Evolutionary conservation across 257 asterid genomes (phyloP), one percentile per base, ranked within the genome.

Genomic region (Petunia axillaris): DNA sequence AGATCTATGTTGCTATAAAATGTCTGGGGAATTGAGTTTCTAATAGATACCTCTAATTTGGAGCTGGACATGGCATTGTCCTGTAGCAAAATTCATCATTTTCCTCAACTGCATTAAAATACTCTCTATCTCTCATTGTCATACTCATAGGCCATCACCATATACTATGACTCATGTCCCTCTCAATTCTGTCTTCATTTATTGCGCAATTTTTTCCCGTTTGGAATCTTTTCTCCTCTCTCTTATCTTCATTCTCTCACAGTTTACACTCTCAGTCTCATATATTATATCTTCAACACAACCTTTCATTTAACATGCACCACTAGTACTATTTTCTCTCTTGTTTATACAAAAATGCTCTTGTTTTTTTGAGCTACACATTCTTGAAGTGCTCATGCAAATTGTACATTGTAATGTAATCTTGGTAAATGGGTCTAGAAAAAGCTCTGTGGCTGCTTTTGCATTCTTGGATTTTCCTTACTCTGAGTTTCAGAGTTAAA

Each of bases 261-360:
- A 79, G 85, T 64, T n/a, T 67, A 79, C 87, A 76, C 74, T 86
- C 91, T 87, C 94, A 87, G 91, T 90, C 90, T 89, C 97, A 85
- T 84, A 94, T 89, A 87, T 89, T 85, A 76, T 84, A 88, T 89
- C 94, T 80, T 78, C 84, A 63, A 11, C 81, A 59, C 62, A 81
- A 71, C n/a, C 82, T 73, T 74, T 83, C 89, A 82, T n/a, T n/a
- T n/a, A n/a, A n/a, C n/a, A n/a, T 82, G 89, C 85, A 82, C 92
- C 90, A 87, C 86, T 82, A 82, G 57, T 59, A 50, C 84, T 85
- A 70, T 70, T 67, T 80, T 75, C 77, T 35, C 82, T 79, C 83
- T 64, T 82, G 64, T 78, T 81, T 53, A 36, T 64, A 59, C 77
- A 78, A 73, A 63, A 37, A 76, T 43, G 37, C 78, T 16, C 58